Base-by-base conservation (phyloP, 2,329 filamentous ascomycete genomes). In the Xylariomycetidae sp. region DNA sequence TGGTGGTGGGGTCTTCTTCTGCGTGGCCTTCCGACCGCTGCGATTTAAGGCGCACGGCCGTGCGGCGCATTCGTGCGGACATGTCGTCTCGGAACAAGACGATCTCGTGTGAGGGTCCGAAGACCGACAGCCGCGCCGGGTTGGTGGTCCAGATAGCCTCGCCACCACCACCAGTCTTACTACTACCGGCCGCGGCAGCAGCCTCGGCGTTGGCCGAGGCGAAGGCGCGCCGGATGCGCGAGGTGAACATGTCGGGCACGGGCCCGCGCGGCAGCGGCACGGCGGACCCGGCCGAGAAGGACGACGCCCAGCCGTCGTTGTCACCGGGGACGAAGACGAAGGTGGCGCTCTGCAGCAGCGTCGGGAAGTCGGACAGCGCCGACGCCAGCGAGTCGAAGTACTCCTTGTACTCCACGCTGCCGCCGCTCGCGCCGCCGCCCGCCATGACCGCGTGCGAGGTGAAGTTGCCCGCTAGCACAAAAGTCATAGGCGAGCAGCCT, bases 321-420 rank as follows among this genome's bases (percentile, higher is more conserved):
- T 97, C 90, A 18, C 92, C 92, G 0, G 92, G 92, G 0, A 97
- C 85, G 54, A 98, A 95, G 19, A 95, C 70, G 57, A 97, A 95
- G 0, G 85, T 90, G 5, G 85, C 82, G 16, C 76, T 74, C 36
- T 83, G 82, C 27, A 97, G 73, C 11, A 98, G 72, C 1, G 75
- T 71, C 3, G 88, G 87, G 53, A 88, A 97, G 46, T 97, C 88
- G 6, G 85, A 72, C 5, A 98, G 72, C 1, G 87, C 74, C 3
- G 82, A 80, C 3, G 92, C 90, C 10, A 98, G 74, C 7, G 81
- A 78, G 62, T 98, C 88, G 58, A 97, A 96, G 56, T 85, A 83
- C 62, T 97, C 92, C 65, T 97, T 97, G 66, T 95, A 97, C 62
- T 94, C 88, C 48, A 97, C 89, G 59, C 86, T 90, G 23, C 87